phyloP scores from a whole-genome alignment of 2,329 filamentous ascomycete species.

The Helotiales sp. region DNA sequence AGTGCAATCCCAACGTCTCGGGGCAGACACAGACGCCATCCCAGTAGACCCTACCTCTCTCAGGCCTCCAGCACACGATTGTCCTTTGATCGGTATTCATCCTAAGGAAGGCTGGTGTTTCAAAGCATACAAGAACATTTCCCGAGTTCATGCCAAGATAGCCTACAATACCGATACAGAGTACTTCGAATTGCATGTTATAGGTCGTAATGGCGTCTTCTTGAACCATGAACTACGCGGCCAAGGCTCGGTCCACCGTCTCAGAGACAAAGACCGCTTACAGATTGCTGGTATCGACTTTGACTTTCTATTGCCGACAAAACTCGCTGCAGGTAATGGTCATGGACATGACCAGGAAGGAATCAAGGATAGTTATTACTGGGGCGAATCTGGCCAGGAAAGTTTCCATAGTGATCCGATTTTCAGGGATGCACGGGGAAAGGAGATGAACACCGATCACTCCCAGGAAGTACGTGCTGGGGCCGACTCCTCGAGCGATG shows the following conservation, averaged over 20 bases:
- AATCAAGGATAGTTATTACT: not conserved
- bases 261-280: constrained; percentile 65
- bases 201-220: constrained; percentile 67
- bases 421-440: constrained; percentile 48
- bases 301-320: constrained; percentile 63
- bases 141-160: constrained; percentile 72
- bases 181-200: constrained; percentile 61
- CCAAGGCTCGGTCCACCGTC: constrained; percentile 52
- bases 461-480: constrained; percentile 59
- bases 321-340: constrained; percentile 42
- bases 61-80: constrained; percentile 59
- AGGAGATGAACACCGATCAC: constrained; percentile 74
- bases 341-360: not conserved
- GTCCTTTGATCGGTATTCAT: constrained; percentile 71
- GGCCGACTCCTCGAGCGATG: constrained; percentile 36
- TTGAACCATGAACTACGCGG: constrained; percentile 58
- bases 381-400: not conserved
- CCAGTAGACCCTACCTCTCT: constrained; percentile 39
- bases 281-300: constrained; percentile 73
- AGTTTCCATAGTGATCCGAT: not conserved
- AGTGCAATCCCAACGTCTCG: not conserved
- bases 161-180: constrained; percentile 63
- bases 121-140: constrained; percentile 69
- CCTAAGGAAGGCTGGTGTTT: constrained; percentile 59
- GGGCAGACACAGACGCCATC: constrained; percentile 17